These are phyloP conservation scores for Oidiodendron maius DNA, from an alignment of 495 filamentous ascomycete species.

Conservation along the genomic window DNA sequence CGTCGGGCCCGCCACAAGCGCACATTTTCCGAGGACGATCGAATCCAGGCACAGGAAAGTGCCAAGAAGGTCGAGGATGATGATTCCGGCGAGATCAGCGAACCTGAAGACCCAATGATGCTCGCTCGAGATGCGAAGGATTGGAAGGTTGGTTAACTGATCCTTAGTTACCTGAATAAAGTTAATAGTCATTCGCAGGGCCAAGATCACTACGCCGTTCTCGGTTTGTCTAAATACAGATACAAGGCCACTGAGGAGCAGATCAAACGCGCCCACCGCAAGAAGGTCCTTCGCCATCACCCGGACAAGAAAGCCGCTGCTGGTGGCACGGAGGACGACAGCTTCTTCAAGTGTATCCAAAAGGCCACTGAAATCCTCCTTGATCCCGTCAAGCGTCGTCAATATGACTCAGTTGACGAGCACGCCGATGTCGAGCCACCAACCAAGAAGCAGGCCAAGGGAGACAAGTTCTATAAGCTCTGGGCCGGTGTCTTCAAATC, in stretches of 20 bases:
- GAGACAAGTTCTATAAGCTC: constrained; percentile 90
- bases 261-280: constrained; percentile 97
- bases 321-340: constrained; percentile 84
- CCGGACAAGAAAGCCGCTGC: constrained; percentile 96
- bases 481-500: constrained; percentile 83
- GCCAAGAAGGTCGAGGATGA: constrained; percentile 95
- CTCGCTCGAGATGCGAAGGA: constrained; percentile 92
- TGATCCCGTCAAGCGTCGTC: constrained; percentile 87
- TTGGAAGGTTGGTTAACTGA: constrained; percentile 73
- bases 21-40: constrained; percentile 97
- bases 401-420: constrained; percentile 96
- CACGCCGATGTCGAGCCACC: constrained; percentile 86
- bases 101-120: constrained; percentile 86
- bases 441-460: constrained; percentile 76
- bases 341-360: constrained; percentile 99
- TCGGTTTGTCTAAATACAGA: constrained; percentile 88
- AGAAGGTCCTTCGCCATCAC: constrained; percentile 98
- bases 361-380: constrained; percentile 91
- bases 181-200: constrained; percentile 45
- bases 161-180: background rate
- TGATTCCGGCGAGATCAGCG: constrained; percentile 82
- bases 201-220: constrained; percentile 98
- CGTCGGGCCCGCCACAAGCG: constrained; percentile 93
- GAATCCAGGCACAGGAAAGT: constrained; percentile 88
- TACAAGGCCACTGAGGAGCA: constrained; percentile 90